Base-by-base conservation (phyloP, 1,284 basidiomycete species). In the Cryptococcus sp. region DNA sequence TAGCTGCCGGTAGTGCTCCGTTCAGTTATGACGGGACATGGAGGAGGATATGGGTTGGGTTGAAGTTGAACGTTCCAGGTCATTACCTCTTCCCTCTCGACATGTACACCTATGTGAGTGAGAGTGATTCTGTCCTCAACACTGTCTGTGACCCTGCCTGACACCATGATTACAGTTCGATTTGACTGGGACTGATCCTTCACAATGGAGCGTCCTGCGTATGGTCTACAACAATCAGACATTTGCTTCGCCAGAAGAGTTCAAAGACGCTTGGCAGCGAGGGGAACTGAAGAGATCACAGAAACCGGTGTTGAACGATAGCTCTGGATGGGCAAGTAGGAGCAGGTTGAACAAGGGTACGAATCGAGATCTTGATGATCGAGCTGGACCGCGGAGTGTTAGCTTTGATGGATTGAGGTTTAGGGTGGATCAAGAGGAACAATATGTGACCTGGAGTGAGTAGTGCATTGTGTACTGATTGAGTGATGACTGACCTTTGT, bases 211-310 rank as follows among this genome's bases (percentile, higher is more conserved):
- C 54, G 60, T 81, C 29, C 69, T 83, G 50, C 83, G 83, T 79
- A 70, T 86, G 52, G 82, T 87, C 13, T 86, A 86, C 66, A 84
- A 86, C 58, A 79, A 83, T 48, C 83, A 85, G 67, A 67, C 84
- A 22, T 87, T 85, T 70, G 57, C 76, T 16, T 78, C 78, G 16
- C 62, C 76, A 3, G 80, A 80, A 8, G 80, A 79, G 0, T 86
- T 88, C 74, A 54, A 83, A 44, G 78, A 78, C 19, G 85, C 85
- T 0, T 86, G 80, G 71, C 70, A 74, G 29, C 79, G 82, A 57
- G 84, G 84, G n/a, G 83, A 82, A 0, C 80, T 87, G 38, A 76
- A 79, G 52, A 78, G 81, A 13, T 67, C 75, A 0, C 52, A 66
- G n/a, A 76, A 77, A 19, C 76, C 78, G 0, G 66, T 73, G 63